These are phyloP conservation scores for Globisporangium apiculatum DNA, from an alignment of 352 stramenopile species.

Conservation along the genomic window DNA sequence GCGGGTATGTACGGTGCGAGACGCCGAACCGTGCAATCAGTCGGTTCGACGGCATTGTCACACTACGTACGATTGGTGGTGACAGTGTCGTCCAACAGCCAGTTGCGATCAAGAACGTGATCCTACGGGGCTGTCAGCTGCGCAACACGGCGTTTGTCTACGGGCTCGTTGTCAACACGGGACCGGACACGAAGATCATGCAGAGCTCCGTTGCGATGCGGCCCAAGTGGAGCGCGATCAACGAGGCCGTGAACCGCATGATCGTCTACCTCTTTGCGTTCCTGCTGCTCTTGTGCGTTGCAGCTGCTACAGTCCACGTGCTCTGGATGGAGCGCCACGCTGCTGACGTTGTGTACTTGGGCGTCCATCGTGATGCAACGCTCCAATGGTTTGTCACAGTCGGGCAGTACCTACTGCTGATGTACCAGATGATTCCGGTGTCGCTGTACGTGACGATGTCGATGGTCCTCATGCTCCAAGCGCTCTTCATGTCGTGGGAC, in stretches of 20 bases:
- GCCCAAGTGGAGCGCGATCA: constrained; percentile 81
- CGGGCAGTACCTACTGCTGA: constrained; percentile 58
- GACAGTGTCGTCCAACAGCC: constrained; percentile 10
- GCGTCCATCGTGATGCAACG: constrained; percentile 32
- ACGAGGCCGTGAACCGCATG: constrained; percentile 73
- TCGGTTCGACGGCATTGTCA: constrained; percentile 67
- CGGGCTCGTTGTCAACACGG: constrained; percentile 86
- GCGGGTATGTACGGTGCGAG: constrained; percentile 57
- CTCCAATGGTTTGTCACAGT: constrained; percentile 3
- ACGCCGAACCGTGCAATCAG: constrained; percentile 78
- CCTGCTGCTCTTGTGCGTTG: constrained; percentile 14
- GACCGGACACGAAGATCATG: constrained; percentile 82
- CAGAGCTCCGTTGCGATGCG: constrained; percentile 50
- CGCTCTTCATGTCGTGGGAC: background rate
- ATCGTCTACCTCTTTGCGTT: constrained; percentile 73
- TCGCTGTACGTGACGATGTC: constrained; percentile 91
- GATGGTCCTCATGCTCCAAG: constrained; percentile 38
- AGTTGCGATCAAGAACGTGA: constrained; percentile 83
- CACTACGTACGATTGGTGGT: constrained; percentile 6
- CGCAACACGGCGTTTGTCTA: constrained; percentile 89
- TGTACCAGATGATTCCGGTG: constrained; percentile 95
- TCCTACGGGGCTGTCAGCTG: constrained; percentile 82
- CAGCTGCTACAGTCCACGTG: constrained; percentile 19
- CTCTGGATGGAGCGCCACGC: constrained; percentile 63
- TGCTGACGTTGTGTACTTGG: constrained; percentile 70